A percentile compares a stretch with the other conserved stretches of the same genome.
phyloP scores from a whole-genome alignment of 1,284 basidiomycete genomes.

The Porodaedalea pini region DNA sequence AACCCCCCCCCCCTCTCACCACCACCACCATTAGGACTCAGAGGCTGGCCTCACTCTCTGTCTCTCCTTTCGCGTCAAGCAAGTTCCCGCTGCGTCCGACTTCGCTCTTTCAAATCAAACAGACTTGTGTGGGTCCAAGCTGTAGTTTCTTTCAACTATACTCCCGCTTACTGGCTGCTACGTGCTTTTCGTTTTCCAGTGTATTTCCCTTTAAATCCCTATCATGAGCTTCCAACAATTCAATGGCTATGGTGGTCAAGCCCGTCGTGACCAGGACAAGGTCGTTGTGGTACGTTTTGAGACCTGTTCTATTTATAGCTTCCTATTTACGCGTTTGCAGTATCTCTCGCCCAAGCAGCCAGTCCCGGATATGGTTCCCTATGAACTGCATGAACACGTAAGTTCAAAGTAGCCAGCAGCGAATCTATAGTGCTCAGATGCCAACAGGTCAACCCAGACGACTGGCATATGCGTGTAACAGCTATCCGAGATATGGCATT shows the following conservation, averaged over 20 bases:
- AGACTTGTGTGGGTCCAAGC: neutral
- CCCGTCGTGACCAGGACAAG: slow-evolving; percentile 10
- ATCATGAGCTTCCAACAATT: slow-evolving; percentile 17
- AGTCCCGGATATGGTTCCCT: slow-evolving; percentile 32
- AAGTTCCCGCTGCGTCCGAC: neutral
- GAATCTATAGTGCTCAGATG: neutral
- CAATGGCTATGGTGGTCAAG: slow-evolving; percentile 16
- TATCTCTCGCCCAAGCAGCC: slow-evolving; percentile 33
- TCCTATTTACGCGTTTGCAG: slow-evolving; percentile 22
- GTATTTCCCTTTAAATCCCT: neutral
- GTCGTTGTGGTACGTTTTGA: slow-evolving; percentile 15
- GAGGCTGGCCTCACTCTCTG: slow-evolving; percentile 4
- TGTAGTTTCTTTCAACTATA: neutral
- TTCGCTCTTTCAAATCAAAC: neutral
- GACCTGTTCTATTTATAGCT: neutral
- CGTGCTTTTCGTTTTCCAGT: neutral
- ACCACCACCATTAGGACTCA: neutral
- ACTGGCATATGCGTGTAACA: slow-evolving; percentile 43
- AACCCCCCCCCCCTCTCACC: too few species aligned
- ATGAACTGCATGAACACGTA: slow-evolving; percentile 35
- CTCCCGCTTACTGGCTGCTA: neutral
- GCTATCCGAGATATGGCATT: slow-evolving; percentile 38
- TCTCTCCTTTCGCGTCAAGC: neutral
- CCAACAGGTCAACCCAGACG: slow-evolving; percentile 40
- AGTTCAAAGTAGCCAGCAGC: neutral